Conservation (phyloP, 176 grass and related monocot genomes). For the Bonia amplexicaulis region DNA sequence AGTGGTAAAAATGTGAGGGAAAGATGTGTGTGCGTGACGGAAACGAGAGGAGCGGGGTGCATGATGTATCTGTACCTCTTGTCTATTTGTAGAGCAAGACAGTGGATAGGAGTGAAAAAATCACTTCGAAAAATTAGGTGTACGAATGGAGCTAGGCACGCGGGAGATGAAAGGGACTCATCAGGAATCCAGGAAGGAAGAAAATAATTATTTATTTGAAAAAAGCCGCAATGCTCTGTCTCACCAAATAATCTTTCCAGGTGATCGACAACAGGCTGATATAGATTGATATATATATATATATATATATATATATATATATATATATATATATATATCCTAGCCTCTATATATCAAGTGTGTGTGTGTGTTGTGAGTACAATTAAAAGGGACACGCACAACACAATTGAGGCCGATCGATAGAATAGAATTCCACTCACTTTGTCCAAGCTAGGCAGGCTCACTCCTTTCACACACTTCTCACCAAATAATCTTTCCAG, state of each 20-base stretch:
- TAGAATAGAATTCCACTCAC: too few species aligned
- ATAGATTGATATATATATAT: background rate
- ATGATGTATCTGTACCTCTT: too few species aligned
- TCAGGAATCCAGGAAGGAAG: background rate
- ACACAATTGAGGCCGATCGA: too few species aligned
- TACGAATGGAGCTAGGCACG: background rate
- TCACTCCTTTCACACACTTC: background rate
- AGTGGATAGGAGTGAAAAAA: too few species aligned
- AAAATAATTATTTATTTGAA: background rate
- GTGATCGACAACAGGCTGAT: background rate
- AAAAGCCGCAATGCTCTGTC: background rate
- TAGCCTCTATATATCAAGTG: background rate
- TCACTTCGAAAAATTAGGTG: too few species aligned
- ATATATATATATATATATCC: too few species aligned
- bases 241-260: background rate
- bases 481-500: background rate
- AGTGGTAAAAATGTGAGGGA: too few species aligned
- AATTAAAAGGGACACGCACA: background rate
- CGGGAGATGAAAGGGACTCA: background rate
- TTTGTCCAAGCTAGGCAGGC: background rate
- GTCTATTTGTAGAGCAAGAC: too few species aligned
- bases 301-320: too few species aligned
- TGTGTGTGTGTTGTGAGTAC: too few species aligned
- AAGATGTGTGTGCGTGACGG: rapidly evolving
- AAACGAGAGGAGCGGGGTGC: too few species aligned